These are phyloP conservation scores for Massariosphaeria phaeospora DNA, from an alignment of 495 filamentous ascomycete species.

Conservation along the genomic window DNA sequence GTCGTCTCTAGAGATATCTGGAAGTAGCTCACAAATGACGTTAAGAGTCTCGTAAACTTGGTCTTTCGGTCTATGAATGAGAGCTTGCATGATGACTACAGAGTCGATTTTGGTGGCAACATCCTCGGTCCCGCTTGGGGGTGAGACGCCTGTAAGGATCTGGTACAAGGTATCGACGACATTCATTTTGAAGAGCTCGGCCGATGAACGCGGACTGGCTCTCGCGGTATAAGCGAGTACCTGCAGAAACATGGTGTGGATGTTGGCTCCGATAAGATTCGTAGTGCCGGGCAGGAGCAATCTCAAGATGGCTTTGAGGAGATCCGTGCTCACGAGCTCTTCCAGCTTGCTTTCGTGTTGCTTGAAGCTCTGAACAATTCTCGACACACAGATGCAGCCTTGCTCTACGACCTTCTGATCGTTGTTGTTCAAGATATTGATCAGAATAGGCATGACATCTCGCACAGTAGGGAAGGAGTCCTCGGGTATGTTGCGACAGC, in stretches of 20 bases:
- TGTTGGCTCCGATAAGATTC: constrained; percentile 88
- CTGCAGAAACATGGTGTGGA: constrained; percentile 93
- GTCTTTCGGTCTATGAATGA: constrained; percentile 94
- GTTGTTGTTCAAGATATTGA: constrained; percentile 81
- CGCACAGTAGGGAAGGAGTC: constrained; percentile 83
- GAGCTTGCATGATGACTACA: constrained; percentile 96
- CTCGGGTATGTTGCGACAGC: constrained; percentile 90
- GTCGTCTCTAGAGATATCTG: constrained; percentile 52
- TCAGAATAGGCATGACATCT: constrained; percentile 92
- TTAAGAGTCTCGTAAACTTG: constrained; percentile 97
- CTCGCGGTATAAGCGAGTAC: constrained; percentile 83
- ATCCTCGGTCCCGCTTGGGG: constrained; percentile 73
- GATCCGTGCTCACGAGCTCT: constrained; percentile 78
- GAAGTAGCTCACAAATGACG: constrained; percentile 93
- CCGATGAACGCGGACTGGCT: constrained; percentile 79
- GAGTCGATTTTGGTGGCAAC: constrained; percentile 88
- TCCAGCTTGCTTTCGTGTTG: constrained; percentile 81
- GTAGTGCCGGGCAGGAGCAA: constrained; percentile 90
- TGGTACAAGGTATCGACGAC: constrained; percentile 98
- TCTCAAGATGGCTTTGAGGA: constrained; percentile 82
- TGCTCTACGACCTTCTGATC: constrained; percentile 98
- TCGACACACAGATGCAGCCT: constrained; percentile 90
- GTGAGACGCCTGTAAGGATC: constrained; percentile 92
- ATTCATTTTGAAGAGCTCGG: constrained; percentile 91
- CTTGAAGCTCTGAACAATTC: constrained; percentile 95